Evolutionary conservation across 495 filamentous ascomycete species (phyloP).

Genomic region (Penicillium canescens): DNA sequence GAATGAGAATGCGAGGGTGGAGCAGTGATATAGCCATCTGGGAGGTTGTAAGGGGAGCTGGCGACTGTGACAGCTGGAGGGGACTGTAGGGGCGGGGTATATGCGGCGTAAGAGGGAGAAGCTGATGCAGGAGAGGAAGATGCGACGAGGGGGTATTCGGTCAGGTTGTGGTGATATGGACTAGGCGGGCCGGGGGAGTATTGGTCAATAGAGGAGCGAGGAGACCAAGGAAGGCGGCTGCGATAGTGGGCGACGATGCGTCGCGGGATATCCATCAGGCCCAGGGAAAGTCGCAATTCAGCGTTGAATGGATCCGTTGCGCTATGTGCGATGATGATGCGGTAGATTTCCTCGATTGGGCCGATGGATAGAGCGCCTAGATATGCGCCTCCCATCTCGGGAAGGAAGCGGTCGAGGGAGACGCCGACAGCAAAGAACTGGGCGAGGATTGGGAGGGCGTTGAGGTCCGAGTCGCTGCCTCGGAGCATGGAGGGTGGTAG

Average conservation of each 20-base stretch:
- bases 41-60: slow-evolving; percentile 36
- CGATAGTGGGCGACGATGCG: slow-evolving; percentile 39
- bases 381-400: slow-evolving; percentile 85
- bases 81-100: slow-evolving; percentile 45
- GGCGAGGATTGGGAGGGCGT: slow-evolving; percentile 63
- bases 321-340: slow-evolving; percentile 42
- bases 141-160: slow-evolving; percentile 36
- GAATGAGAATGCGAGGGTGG: slow-evolving; percentile 30
- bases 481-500: slow-evolving; percentile 76
- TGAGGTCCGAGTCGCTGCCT: slow-evolving; percentile 40
- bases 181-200: slow-evolving; percentile 40
- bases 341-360: slow-evolving; percentile 77
- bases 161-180: slow-evolving; percentile 34
- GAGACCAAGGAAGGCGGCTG: slow-evolving; percentile 38
- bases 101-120: slow-evolving; percentile 40
- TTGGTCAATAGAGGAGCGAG: slow-evolving; percentile 39
- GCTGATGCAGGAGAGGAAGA: slow-evolving; percentile 42
- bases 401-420: slow-evolving; percentile 85
- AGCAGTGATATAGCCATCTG: slow-evolving; percentile 35
- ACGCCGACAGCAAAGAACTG: slow-evolving; percentile 90
- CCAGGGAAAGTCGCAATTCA: slow-evolving; percentile 33
- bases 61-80: slow-evolving; percentile 40
- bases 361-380: slow-evolving; percentile 74
- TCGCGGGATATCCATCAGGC: slow-evolving; percentile 42
- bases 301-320: slow-evolving; percentile 36